Conservation (phyloP, 225 moss, liverwort and hornwort genomes). For the Physcomitrium patens region DNA sequence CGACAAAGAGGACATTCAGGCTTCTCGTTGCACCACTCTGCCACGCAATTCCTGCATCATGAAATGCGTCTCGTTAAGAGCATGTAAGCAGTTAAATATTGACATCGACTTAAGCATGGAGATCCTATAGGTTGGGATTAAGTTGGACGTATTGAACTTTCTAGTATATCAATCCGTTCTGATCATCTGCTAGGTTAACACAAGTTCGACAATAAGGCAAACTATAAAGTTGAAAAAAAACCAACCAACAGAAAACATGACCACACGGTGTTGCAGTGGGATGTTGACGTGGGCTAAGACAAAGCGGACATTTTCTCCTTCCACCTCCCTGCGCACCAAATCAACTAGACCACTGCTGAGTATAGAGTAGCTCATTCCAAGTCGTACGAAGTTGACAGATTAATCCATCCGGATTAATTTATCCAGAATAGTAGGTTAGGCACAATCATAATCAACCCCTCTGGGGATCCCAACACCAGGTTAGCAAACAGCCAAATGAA, state of each 20-base stretch:
- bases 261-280: constrained; percentile 99
- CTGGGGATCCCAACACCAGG: too few relatives aligned
- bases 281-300: constrained; percentile 88
- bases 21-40: constrained; percentile 99
- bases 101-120: not conserved
- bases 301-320: constrained; percentile 90
- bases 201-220: not conserved
- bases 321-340: constrained; percentile 59
- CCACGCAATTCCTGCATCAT: constrained; percentile 86
- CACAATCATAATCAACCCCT: too few relatives aligned
- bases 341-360: constrained; percentile 19
- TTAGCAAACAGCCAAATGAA: too few relatives aligned
- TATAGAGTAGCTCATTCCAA: constrained; percentile 2
- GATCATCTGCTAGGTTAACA: not conserved
- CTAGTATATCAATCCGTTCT: constrained; percentile 3
- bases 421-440: not conserved
- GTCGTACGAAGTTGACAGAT: not conserved
- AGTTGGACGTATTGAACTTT: not conserved
- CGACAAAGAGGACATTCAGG: constrained; percentile 97
- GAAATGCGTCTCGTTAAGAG: constrained; percentile 24
- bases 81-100: not conserved
- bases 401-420: constrained; percentile 12
- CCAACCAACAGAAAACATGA: constrained; percentile 94
- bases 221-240: not conserved
- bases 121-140: not conserved